Conservation (phyloP, 1,284 basidiomycete genomes). For the Boletus smithii region DNA sequence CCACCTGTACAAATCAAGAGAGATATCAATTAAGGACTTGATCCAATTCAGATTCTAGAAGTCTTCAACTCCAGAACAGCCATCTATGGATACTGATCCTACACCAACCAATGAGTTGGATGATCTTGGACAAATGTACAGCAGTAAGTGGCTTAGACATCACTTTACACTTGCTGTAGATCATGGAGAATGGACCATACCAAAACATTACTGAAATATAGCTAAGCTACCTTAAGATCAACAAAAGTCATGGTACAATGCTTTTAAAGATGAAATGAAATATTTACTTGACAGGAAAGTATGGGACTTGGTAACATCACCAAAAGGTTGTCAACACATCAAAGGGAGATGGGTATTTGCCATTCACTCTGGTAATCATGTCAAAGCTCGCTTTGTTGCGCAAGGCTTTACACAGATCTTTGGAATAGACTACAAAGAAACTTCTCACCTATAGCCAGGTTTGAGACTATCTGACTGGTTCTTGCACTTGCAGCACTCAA, state of each 20-base stretch:
- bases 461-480: no score
- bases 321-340: background rate
- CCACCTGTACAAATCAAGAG: no score
- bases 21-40: background rate
- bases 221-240: background rate
- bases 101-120: background rate
- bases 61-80: no score
- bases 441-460: background rate
- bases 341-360: background rate
- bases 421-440: background rate
- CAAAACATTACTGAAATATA: background rate
- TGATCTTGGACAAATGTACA: background rate
- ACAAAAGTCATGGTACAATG: background rate
- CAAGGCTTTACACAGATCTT: background rate
- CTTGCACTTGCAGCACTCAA: no score
- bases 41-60: background rate
- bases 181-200: background rate
- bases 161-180: background rate
- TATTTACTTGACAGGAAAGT: background rate
- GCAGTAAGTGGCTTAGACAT: no score
- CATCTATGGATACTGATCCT: background rate
- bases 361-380: background rate
- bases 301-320: background rate
- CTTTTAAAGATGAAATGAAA: background rate
- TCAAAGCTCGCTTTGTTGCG: background rate